These are phyloP conservation scores for Soucietia sequanensis DNA, from an alignment of 805 yeast species.

Conservation along the genomic window DNA sequence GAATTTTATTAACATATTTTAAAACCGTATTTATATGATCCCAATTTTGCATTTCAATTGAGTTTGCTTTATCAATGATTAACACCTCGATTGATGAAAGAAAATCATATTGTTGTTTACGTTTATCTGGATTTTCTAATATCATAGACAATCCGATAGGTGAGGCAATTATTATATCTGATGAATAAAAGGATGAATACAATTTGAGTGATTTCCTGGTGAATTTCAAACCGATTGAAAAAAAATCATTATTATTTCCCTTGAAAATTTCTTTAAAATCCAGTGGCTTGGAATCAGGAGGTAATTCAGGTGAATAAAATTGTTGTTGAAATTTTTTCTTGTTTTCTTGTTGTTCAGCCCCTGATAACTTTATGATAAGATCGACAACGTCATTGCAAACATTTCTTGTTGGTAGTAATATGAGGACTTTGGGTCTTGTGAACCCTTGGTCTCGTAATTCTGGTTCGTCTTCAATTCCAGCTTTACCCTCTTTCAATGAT, in stretches of 20 bases:
- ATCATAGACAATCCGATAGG: slow-evolving; percentile 83
- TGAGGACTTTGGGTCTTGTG: slow-evolving; percentile 85
- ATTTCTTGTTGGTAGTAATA: slow-evolving; percentile 81
- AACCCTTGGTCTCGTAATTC: slow-evolving; percentile 92
- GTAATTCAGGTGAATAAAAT: slow-evolving; percentile 51
- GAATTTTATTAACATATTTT: slow-evolving; percentile 71
- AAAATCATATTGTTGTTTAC: slow-evolving; percentile 72
- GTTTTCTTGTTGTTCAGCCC: slow-evolving; percentile 76
- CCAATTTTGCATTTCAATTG: slow-evolving; percentile 91
- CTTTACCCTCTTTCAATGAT: slow-evolving; percentile 32
- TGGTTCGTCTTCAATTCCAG: slow-evolving; percentile 43
- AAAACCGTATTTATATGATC: slow-evolving; percentile 68
- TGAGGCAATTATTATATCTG: slow-evolving; percentile 86
- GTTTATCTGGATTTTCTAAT: slow-evolving; percentile 57
- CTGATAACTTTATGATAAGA: slow-evolving; percentile 59
- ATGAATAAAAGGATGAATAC: slow-evolving; percentile 77
- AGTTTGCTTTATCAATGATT: slow-evolving; percentile 79
- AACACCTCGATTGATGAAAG: slow-evolving; percentile 84
- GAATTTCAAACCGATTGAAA: slow-evolving; percentile 86
- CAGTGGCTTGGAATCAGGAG: slow-evolving; percentile 64
- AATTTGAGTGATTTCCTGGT: slow-evolving; percentile 85
- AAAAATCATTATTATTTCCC: slow-evolving; percentile 91
- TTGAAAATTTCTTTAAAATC: slow-evolving; percentile 78
- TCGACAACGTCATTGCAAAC: slow-evolving; percentile 69
- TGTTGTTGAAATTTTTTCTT: slow-evolving; percentile 70